Evolutionary conservation across 2,329 filamentous ascomycete genomes (phyloP), one percentile per base, ranked within the genome.

Genomic region (Penicillium hordei): DNA sequence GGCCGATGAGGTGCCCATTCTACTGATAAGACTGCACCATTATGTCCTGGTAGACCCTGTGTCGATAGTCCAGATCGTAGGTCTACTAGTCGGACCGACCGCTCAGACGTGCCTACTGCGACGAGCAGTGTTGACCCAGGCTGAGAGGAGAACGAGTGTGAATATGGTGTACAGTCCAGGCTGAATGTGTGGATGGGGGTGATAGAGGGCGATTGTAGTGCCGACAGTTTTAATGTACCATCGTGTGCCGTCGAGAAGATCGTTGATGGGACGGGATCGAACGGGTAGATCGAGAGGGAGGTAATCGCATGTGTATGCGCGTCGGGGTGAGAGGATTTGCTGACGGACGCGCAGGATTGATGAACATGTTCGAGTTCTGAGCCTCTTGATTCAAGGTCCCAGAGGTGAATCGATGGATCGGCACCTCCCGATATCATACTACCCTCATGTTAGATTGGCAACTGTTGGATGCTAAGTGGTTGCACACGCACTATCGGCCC

Each of bases 101-200:
- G 90, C 70, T 94, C 87, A 62, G 95, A 91, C 0, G 92, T 95
- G 0, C 90, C 93, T 68, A 91, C 94, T 10, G 93, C 92, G 10
- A 97, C 89, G 4, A 96, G 83, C 0, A 96, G 81, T 82, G 52
- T 85, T 78, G 55, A 91, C 83, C 57, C 93, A 78, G 42, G 87
- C 83, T 76, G 71, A 1, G 76, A 72, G 0, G 92, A 96, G 27
- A 90, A 82, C 0, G 89, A 86, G 72, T 96, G 92, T 1, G 89
- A 73, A 62, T 80, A 79, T 0, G 78, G 75, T 2, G 78, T 78
- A 45, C 75, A 78, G 36, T 79, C 73, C 0, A 81, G 74, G 12
- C 70, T 68, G 57, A 81, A 81, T 2, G 75, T 79, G 64, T 79
- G 76, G 3, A 79, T 69, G 1, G 78, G 76, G 0, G 66, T 72